Base-by-base conservation (phyloP, 441 rosid species). In the Theobroma grandiflorum region DNA sequence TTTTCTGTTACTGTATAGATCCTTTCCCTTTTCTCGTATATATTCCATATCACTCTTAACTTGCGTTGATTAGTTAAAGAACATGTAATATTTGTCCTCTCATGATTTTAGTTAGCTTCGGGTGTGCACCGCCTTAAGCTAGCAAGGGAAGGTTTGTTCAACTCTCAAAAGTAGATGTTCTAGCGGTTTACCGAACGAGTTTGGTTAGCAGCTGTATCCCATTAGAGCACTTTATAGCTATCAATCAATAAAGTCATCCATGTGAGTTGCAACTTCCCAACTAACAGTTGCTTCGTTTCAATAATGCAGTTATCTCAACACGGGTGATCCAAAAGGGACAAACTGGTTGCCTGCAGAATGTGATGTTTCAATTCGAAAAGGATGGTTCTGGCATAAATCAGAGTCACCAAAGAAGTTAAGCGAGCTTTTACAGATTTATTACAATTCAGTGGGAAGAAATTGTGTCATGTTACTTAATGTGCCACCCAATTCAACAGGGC, bases 371-470 rank as follows among this genome's bases (percentile, higher is more conserved):
- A 90, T 91, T 65, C 74, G 97, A 77, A 16, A 50, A 0, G 93
- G 95, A 1, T 93, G 95, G 97, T 91, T 93, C 77, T 93, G 95
- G 95, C 97, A 89, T 67, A 85, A 88, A 69, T 82, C 90, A 0
- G 66, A 93, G 49, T 81, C 92, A 3, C 97, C 94, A 0, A 93
- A 89, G 83, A 84, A 64, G 67, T 67, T 91, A 33, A 88, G 90
- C 70, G 4, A 87, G 8, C 76, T 93, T 1, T 89, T 93, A 7
- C 78, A 93, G 45, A 93, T 90, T 2, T 91, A 93, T 79, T 93
- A 90, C 80, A 88, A 88, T 2, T 93, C 97, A 0, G 95, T 91
- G 0, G 95, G 97, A n/a, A 76, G 91, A 50, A 93, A 90, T 9
- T 88, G 97, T 59, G 86, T 93, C 4, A 83, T 91, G 10, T 82